Conservation (phyloP, 2,329 filamentous ascomycete genomes). For the Aspergillus calidoustus region DNA sequence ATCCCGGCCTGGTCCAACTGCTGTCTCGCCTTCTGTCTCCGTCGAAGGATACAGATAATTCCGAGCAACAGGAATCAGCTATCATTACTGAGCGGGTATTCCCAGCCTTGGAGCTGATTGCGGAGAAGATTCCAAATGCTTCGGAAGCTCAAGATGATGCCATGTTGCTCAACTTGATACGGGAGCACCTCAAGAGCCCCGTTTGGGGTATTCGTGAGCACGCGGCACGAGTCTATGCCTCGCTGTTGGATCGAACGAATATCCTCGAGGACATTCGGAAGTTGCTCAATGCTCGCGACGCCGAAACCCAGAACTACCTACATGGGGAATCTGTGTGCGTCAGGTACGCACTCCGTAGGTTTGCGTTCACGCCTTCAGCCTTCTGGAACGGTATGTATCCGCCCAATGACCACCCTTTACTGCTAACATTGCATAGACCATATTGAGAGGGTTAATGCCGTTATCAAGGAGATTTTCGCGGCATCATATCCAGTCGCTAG, state of each 20-base stretch:
- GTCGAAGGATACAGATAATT: slow-evolving; percentile 22
- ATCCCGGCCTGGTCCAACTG: slow-evolving; percentile 43
- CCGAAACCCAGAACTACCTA: slow-evolving; percentile 39
- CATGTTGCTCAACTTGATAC: slow-evolving; percentile 38
- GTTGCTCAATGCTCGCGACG: slow-evolving; percentile 29
- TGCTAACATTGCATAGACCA: slow-evolving; percentile 32
- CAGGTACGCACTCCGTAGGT: slow-evolving; percentile 43
- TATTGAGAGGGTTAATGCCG: slow-evolving; percentile 30
- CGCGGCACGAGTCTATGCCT: slow-evolving; percentile 49
- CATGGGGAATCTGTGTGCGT: slow-evolving; percentile 49
- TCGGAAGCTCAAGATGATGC: slow-evolving; percentile 35
- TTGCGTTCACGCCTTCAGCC: slow-evolving; percentile 36
- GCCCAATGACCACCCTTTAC: not conserved
- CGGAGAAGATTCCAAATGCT: slow-evolving; percentile 46
- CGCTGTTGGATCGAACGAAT: slow-evolving; percentile 38
- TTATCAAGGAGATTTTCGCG: slow-evolving; percentile 31
- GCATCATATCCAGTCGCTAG: slow-evolving; percentile 33
- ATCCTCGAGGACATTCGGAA: slow-evolving; percentile 36
- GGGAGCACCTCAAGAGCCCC: slow-evolving; percentile 46
- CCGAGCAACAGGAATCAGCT: slow-evolving; percentile 32
- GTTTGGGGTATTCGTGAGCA: slow-evolving; percentile 54
- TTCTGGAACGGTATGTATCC: slow-evolving; percentile 41
- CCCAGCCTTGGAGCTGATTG: slow-evolving; percentile 52
- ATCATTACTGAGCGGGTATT: slow-evolving; percentile 50
- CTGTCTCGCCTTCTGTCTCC: slow-evolving; percentile 42